phyloP scores from a whole-genome alignment of 768 basidiomycete species.

The Leccinum ochraceum region DNA sequence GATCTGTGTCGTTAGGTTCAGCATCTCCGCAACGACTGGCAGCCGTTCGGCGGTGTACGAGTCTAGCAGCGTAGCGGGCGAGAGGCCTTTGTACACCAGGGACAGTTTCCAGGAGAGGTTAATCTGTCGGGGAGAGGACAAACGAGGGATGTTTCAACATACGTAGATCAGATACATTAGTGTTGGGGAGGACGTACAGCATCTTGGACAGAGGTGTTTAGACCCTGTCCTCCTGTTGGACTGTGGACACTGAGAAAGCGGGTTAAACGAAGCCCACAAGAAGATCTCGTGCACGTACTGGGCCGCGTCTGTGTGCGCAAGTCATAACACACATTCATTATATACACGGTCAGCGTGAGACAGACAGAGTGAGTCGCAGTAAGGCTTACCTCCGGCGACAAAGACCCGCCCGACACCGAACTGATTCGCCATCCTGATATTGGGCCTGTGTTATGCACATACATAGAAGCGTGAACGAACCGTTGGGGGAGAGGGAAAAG shows the following conservation, averaged over 20 bases:
- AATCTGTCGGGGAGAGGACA: slow-evolving; percentile 48
- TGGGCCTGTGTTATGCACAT: slow-evolving; percentile 35
- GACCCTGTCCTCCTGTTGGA: slow-evolving; percentile 32
- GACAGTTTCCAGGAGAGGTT: slow-evolving; percentile 48
- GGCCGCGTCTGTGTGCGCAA: slow-evolving; percentile 42
- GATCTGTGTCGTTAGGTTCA: slow-evolving; percentile 38
- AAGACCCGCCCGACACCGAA: slow-evolving; percentile 47
- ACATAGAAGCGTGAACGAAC: neutral
- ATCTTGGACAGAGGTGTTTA: slow-evolving; percentile 42
- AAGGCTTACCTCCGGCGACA: slow-evolving; percentile 42
- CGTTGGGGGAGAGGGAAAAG: neutral
- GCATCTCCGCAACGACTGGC: slow-evolving; percentile 47
- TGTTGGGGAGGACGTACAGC: slow-evolving; percentile 31
- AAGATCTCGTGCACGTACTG: slow-evolving; percentile 29
- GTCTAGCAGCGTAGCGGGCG: slow-evolving; percentile 36
- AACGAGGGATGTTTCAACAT: slow-evolving; percentile 23
- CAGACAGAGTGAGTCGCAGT: neutral
- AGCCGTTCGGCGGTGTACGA: slow-evolving; percentile 47
- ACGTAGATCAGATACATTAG: neutral
- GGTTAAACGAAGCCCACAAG: neutral
- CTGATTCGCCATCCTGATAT: slow-evolving; percentile 48
- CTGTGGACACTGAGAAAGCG: slow-evolving; percentile 21
- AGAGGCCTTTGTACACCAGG: slow-evolving; percentile 38
- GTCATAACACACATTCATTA: neutral
- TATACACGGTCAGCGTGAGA: neutral